A percentile compares a stretch with the other conserved stretches of the same genome.
Evolutionary conservation across 2,329 filamentous ascomycete genomes (phyloP).

Genomic region (Ceratocystis albifundus): DNA sequence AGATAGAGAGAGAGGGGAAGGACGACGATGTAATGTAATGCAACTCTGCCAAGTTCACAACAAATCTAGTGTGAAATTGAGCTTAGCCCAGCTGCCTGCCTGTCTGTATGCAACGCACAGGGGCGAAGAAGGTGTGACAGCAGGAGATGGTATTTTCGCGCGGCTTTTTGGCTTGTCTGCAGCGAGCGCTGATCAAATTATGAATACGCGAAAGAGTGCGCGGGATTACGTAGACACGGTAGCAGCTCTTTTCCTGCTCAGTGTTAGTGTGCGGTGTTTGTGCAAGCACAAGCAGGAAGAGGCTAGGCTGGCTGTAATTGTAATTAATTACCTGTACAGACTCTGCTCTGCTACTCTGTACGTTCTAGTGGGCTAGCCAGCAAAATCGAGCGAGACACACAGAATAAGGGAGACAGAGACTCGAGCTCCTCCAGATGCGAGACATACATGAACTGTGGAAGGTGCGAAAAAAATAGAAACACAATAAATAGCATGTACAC

Average conservation of each 20-base stretch:
- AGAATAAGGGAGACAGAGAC: not conserved
- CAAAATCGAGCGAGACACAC: not conserved
- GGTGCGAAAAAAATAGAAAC: conserved; percentile 4
- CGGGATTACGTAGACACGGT: not conserved
- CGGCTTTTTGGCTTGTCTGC: not conserved
- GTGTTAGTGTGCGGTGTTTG: too few species aligned
- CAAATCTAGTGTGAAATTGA: not conserved
- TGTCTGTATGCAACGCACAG: conserved; percentile 5
- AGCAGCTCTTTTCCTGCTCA: too few species aligned
- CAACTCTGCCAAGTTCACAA: not conserved
- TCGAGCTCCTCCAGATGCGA: not conserved
- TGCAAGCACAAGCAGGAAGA: too few species aligned
- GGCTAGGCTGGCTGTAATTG: too few species aligned
- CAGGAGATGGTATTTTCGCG: not conserved
- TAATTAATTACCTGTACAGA: too few species aligned
- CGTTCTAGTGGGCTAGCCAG: not conserved
- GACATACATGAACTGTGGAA: conserved; percentile 2
- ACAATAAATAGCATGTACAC: not conserved
- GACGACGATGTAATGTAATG: not conserved
- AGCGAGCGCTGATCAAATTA: conserved; percentile 4
- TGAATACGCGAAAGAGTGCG: not conserved
- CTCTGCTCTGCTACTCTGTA: too few species aligned
- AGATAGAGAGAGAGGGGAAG: not conserved
- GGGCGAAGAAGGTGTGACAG: conserved; percentile 7
- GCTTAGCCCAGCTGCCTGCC: not conserved